Evolutionary conservation across 371 early-diverging fungal species (phyloP).

Genomic region (Syncephalis plumigaleata): DNA sequence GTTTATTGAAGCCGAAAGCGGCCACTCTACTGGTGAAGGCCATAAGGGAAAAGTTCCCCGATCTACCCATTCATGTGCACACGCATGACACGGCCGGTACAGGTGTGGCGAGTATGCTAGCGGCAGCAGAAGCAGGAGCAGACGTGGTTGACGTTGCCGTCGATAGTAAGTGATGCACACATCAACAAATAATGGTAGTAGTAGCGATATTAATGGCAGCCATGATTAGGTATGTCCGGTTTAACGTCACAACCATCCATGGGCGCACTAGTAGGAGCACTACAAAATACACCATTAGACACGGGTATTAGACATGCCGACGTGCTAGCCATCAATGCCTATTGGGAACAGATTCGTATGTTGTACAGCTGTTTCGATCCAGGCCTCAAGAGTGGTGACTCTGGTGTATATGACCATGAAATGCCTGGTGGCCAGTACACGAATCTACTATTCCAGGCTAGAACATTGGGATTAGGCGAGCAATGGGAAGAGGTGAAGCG

Average conservation of each 20-base stretch:
- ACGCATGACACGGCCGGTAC: conserved; percentile 95
- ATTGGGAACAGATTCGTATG: conserved; percentile 91
- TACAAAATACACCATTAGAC: conserved; percentile 52
- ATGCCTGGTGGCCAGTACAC: conserved; percentile 97
- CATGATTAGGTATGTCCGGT: conserved; percentile 54
- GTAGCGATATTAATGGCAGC: conserved; percentile 6
- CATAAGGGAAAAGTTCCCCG: conserved; percentile 74
- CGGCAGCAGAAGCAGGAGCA: conserved; percentile 83
- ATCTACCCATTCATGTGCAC: conserved; percentile 87
- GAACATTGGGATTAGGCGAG: conserved; percentile 78
- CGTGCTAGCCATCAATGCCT: conserved; percentile 65
- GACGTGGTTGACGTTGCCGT: conserved; percentile 86
- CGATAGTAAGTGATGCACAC: conserved; percentile 29
- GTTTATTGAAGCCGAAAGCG: conserved; percentile 80
- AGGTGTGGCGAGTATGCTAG: conserved; percentile 87
- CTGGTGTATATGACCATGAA: conserved; percentile 84
- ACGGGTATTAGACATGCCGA: conserved; percentile 69
- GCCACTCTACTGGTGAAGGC: conserved; percentile 64
- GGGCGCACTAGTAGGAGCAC: conserved; percentile 81
- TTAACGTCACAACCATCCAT: conserved; percentile 90
- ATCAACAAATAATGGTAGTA: background rate
- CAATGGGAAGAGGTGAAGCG: conserved; percentile 86
- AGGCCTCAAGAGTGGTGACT: conserved; percentile 67
- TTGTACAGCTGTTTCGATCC: conserved; percentile 91
- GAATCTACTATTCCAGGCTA: conserved; percentile 90